Conservation (phyloP, 148 eudicot genomes). For the Chenopodium album region DNA sequence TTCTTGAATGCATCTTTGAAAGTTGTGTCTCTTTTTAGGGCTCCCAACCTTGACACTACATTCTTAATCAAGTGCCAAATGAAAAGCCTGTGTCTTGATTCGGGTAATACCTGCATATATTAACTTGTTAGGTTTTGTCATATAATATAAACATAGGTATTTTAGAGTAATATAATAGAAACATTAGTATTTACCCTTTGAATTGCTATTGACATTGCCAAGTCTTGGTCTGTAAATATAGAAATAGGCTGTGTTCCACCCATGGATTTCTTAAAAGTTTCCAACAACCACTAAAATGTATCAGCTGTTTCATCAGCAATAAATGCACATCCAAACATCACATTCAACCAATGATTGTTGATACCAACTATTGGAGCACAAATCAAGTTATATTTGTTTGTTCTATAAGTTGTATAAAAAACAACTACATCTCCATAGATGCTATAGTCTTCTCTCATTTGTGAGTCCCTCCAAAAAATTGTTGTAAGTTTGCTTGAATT, state of each 20-base stretch:
- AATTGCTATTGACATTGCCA: background rate
- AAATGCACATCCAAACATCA: background rate
- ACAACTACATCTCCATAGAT: background rate
- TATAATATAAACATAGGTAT: background rate
- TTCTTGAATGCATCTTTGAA: background rate
- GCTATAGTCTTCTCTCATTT: background rate
- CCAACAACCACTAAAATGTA: background rate
- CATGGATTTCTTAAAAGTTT: background rate
- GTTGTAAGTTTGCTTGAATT: no score
- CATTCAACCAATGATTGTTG: background rate
- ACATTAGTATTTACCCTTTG: background rate
- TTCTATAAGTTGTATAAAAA: background rate
- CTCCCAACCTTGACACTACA: background rate
- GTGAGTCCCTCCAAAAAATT: slow-evolving; percentile 6
- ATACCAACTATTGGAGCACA: background rate
- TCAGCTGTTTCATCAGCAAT: background rate
- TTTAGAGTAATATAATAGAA: no score
- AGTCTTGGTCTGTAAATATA: background rate
- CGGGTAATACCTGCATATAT: background rate
- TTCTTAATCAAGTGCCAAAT: background rate
- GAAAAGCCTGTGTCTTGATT: background rate
- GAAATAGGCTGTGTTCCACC: background rate
- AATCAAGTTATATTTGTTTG: slow-evolving; percentile 6
- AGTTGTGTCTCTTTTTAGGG: background rate
- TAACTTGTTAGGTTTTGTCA: background rate